Evolutionary conservation across 371 early-diverging fungal genomes (phyloP), one percentile per base, ranked within the genome.

Genomic region (Chytridium lagenaria): DNA sequence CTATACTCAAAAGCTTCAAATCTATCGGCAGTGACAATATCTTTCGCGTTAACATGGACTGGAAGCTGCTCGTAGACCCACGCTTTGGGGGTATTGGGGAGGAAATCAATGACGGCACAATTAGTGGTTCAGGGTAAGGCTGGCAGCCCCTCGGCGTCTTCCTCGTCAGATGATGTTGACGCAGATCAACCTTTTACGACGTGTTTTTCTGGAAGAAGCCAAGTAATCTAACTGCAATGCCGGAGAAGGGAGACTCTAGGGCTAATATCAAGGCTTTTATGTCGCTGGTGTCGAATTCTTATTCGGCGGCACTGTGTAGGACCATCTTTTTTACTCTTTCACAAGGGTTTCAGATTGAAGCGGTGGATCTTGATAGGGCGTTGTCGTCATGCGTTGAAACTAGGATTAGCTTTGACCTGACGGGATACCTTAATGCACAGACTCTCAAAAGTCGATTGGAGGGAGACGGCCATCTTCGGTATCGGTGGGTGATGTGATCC

Each of bases 371-470:
- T 51, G 84, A 86, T 36, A 87, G 85, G 65, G 90, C 90, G 0
- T 71, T 90, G 10, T 84, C 84, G n/a, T 81, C 87, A 26, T 93
- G 92, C 72, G 83, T 85, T 30, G 87, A 90, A 61, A 84, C 87
- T 0, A 80, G 81, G n/a, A 76, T 92, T 36, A 90, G 91, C 63
- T 88, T 92, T 65, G 91, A 92, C 72, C 77, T 93, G 12, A 92
- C 94, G 0, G 87, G 85, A 0, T 92, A 90, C 70, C 72, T 93
- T 1, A 92, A 93, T 71, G 90, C 90, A 76, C 67, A 80, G 78
- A 1, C 38, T 31, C 23, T 36, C 63, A 69, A 28, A n/a, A 89
- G 86, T 16, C 69, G 84, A 0, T 55, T 76, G 0, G 83, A 83
- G n/a, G 81, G 40, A 12, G 26, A 44, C 44, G 66, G 38, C 5